A percentile compares a stretch with the other conserved stretches of the same genome.
Evolutionary conservation across 73 alveolate species (phyloP).

Genomic region (Tetrahymena elliotti): DNA sequence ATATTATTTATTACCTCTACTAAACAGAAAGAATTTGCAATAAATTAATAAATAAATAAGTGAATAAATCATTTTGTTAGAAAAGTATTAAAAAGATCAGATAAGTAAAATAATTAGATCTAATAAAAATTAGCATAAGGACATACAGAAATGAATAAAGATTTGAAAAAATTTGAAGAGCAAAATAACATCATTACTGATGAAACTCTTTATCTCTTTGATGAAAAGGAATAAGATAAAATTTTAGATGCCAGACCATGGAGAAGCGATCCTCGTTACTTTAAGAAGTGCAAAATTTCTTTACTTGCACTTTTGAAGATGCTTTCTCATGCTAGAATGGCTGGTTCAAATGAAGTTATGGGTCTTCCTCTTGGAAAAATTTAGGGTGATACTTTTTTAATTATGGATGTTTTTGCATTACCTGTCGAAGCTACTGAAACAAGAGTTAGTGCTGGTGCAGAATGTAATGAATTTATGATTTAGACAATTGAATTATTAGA

Average conservation of each 20-base stretch:
- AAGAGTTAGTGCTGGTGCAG: constrained; percentile 77
- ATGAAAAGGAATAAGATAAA: constrained; percentile 42
- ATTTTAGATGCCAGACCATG: constrained; percentile 39
- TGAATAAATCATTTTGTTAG: not conserved
- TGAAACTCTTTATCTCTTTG: constrained; percentile 8
- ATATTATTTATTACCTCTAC: not conserved
- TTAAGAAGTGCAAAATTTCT: constrained; percentile 71
- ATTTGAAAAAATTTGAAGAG: not conserved
- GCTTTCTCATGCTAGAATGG: constrained; percentile 90
- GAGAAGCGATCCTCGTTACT: constrained; percentile 55
- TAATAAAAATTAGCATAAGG: not conserved
- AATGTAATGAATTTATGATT: constrained; percentile 71
- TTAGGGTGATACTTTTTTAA: constrained; percentile 72
- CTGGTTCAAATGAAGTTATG: constrained; percentile 91
- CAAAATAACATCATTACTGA: constrained; percentile 4
- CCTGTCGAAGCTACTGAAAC: constrained; percentile 78
- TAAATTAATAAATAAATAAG: not conserved
- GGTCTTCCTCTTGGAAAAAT: constrained; percentile 95
- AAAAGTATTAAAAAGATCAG: not conserved
- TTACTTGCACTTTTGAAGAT: constrained; percentile 85
- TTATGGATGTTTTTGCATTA: constrained; percentile 87
- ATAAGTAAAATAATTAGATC: not conserved
- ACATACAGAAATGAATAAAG: not conserved
- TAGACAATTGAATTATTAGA: constrained; percentile 66
- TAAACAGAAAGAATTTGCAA: not conserved